Base-by-base conservation (phyloP, 192 early-diverging fungal genomes). In the Phycomyces blakesleeanus region DNA sequence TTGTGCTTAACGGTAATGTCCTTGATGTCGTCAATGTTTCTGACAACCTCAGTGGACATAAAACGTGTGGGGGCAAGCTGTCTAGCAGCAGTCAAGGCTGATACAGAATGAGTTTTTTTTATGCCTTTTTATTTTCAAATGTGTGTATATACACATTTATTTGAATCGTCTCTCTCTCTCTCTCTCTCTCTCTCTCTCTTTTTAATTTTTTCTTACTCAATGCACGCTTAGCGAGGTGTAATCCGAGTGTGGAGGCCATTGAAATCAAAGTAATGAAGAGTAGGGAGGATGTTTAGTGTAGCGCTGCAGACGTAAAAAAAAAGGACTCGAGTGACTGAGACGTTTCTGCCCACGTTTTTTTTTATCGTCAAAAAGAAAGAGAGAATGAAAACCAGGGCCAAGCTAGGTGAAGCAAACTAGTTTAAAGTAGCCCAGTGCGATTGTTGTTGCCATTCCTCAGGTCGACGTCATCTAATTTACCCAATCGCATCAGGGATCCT, bases 11-110 rank as follows among this genome's bases (percentile, higher is more conserved):
- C 72, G 27, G 65, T 61, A 51, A 63, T 59, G 42, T 67, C 66
- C 51, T 74, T 66, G n/a, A 67, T 68, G 14, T 62, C 61, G 49
- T 74, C 72, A 68, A 61, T 74, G 47, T 67, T 58, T 47, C 65
- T 58, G 34, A 54, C 51, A 5, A 58, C 71, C 44, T 67, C 64
- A 39, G 65, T 73, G 21, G 71, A 73, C 71, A 73, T 73, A 40
- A 59, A 39, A 14, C 66, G 53, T 59, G 55, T 56, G 29, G 64
- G 21, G 37, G 57, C 38, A n/a, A 66, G 22, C 39, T 25, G 27
- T 29, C 29, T 66, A 27, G 58, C 51, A 55, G 58, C 63, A 38
- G 63, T 53, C 55, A 60, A 57, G 44, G 49, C 55, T 51, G n/a
- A 22, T 6, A 34, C 26, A 26, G 12, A 22, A 18, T 47, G 4